Percentiles rank a stretch among this genome's conserved stretches.
These are phyloP conservation scores for Calonectria hawksworthii DNA, from an alignment of 2,329 filamentous ascomycete species.

Conservation along the genomic window DNA sequence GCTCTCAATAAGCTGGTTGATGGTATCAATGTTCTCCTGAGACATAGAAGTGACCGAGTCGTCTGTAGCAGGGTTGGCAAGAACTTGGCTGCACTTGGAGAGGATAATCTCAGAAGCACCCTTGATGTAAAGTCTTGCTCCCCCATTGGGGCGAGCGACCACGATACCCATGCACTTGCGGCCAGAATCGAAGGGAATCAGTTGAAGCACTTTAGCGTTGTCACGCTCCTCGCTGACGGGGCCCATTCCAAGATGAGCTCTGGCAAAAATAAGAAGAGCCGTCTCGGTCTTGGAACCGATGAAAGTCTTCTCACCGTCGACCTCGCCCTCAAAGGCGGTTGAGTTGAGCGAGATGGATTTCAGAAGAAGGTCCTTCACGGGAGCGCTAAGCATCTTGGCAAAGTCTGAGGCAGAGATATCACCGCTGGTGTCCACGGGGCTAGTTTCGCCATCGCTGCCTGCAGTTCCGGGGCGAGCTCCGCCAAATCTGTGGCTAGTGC, in stretches of 20 bases:
- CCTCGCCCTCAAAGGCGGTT: slow-evolving; percentile 82
- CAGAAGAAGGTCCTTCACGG: slow-evolving; percentile 67
- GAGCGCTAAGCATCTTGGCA: slow-evolving; percentile 58
- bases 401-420: slow-evolving; percentile 63
- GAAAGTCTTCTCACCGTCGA: slow-evolving; percentile 75
- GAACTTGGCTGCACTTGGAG: slow-evolving; percentile 65
- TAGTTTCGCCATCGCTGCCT: slow-evolving; percentile 43
- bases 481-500: slow-evolving; percentile 69
- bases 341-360: slow-evolving; percentile 77
- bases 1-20: slow-evolving; percentile 78
- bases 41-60: slow-evolving; percentile 60
- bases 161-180: slow-evolving; percentile 80
- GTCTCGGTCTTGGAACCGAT: slow-evolving; percentile 86
- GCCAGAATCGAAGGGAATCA: slow-evolving; percentile 82
- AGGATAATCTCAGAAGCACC: slow-evolving; percentile 77
- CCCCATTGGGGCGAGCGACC: slow-evolving; percentile 64
- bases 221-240: slow-evolving; percentile 75
- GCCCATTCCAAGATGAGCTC: slow-evolving; percentile 76
- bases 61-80: slow-evolving; percentile 64
- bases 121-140: slow-evolving; percentile 72
- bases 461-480: slow-evolving; percentile 48
- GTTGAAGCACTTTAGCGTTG: slow-evolving; percentile 70
- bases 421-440: slow-evolving; percentile 45
- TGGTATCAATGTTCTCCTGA: slow-evolving; percentile 65
- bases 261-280: slow-evolving; percentile 78